Evolutionary conservation across 345 rosid genomes (phyloP), one percentile per base, ranked within the genome.

Genomic region (Gossypium turneri): DNA sequence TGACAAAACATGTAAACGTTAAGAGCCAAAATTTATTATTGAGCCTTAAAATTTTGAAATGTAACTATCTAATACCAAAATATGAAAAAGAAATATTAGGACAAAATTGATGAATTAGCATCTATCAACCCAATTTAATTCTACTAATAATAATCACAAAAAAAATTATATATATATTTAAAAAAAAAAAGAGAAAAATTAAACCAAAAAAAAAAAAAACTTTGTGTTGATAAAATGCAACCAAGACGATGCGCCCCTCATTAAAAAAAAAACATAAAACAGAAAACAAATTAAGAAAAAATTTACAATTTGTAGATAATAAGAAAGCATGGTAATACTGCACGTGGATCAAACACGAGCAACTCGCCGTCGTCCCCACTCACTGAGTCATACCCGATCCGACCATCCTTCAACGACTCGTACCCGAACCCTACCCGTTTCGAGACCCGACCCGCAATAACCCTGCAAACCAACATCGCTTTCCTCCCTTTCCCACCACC

Each of bases 401-500:
- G 81, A 1, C 78, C 73, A 15, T 83, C 90, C 48, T 77, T 19
- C 80, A 88, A 79, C 59, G 87, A 79, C 7, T 88, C 90, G 4
- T 78, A 72, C 48, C 85, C 88, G 6, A 81, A 38, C 58, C 77
- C 90, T 45, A 59, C 77, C 70, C 75, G 82, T 51, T 85, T 90
- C 61, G 82, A 82, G 6, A 93, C 90, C 87, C 98, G 90, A 20
- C 99, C 98, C 48, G 97, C 95, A 17, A 94, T 82, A 4, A 94
- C 97, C 77, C 98, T 86, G 50, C 97, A 94, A 7, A 94, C 99
- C 72, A 94, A 76, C 98, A 94, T 92, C 0, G 99, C 99, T 63
- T 85, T 86, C 84, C 97, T 83, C 25, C 99, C 98, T 75, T 75
- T 84, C 1, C 97, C 97, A 0, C 94, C 94, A 0, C 98, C 98